Base-by-base conservation (phyloP, 176 grass and related monocot genomes). In the Zizania latifolia region DNA sequence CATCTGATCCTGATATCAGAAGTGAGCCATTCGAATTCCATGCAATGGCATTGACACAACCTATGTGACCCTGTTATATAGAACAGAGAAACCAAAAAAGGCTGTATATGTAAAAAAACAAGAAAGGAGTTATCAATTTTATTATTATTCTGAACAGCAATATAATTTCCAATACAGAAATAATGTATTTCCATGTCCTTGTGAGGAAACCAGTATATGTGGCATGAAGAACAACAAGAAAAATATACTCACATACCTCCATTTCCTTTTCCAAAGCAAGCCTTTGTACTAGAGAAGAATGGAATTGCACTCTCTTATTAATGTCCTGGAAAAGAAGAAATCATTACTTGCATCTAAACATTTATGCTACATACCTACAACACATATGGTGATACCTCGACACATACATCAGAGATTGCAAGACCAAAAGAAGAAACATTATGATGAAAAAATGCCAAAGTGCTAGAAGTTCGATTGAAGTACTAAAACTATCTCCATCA, bases 1-100 rank as follows among this genome's bases (percentile, higher is more conserved):
- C 91, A 76, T 99, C 91, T 82, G 95, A 99, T 78, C 95, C 95
- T 65, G 95, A 99, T 78, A 99, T 59, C 50, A 99, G 84, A 87
- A 99, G 89, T 21, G 95, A 94, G 72, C 95, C 95, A 56, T 65
- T 94, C 45, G 91, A 84, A 62, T 92, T 99, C 95, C 95, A 99
- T 6, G 91, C 86, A 38, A 99, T 92, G 62, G 91, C 84, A 84
- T 99, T 99, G 33, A 99, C 95, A 23, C 95, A 99, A 75, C 91
- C 89, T 68, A 31, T 31, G 34, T 99, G 95, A 4, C 91, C 91
- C 95, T 99, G 86, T 72, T 37, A 69, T 24, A 56, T 37, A 56
- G 28, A 69, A 83, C 61, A 73, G 8, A 40, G 48, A 79, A 80
- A 72, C 2, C 0, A 76, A 74, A 4, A 64, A 76, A 75, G 6